phyloP scores from a whole-genome alignment of 83 land plant genomes.

The Thuja plicata region DNA sequence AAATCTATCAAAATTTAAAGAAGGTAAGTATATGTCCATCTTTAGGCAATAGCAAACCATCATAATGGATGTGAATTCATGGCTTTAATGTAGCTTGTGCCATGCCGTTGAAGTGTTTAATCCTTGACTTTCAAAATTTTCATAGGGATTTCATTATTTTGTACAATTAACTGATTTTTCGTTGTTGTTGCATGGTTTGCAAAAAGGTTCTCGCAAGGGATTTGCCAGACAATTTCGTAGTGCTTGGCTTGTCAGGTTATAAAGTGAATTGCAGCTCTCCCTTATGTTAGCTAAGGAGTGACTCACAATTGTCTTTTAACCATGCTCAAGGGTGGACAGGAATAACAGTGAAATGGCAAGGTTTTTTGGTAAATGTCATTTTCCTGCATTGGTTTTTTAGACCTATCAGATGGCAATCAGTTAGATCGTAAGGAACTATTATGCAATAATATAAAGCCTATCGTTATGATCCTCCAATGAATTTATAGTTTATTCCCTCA shows the following conservation, averaged over 20 bases:
- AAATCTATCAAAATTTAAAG: neutral
- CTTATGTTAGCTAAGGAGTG: neutral
- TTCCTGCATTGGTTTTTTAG: neutral
- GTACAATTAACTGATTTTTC: neutral
- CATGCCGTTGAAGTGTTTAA: neutral
- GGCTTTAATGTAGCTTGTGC: neutral
- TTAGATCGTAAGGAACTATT: neutral
- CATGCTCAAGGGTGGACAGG: neutral
- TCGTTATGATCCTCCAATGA: neutral
- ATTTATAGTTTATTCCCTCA: neutral
- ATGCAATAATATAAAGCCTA: neutral
- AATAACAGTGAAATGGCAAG: neutral
- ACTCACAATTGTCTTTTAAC: neutral
- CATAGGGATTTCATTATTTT: neutral
- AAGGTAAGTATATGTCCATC: neutral
- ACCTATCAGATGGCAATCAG: neutral
- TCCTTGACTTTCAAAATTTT: neutral
- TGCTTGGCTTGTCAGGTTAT: too few relatives aligned
- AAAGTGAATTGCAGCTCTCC: too few relatives aligned
- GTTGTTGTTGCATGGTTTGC: neutral
- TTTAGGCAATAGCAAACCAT: neutral
- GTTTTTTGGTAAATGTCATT: neutral
- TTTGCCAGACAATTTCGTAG: too few relatives aligned
- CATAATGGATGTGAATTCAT: neutral
- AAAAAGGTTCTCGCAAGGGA: too few relatives aligned